Percentiles rank a stretch among this genome's conserved stretches.
These are phyloP conservation scores for Chaetomium olivaceum DNA, from an alignment of 2,329 filamentous ascomycete genomes.

Conservation along the genomic window DNA sequence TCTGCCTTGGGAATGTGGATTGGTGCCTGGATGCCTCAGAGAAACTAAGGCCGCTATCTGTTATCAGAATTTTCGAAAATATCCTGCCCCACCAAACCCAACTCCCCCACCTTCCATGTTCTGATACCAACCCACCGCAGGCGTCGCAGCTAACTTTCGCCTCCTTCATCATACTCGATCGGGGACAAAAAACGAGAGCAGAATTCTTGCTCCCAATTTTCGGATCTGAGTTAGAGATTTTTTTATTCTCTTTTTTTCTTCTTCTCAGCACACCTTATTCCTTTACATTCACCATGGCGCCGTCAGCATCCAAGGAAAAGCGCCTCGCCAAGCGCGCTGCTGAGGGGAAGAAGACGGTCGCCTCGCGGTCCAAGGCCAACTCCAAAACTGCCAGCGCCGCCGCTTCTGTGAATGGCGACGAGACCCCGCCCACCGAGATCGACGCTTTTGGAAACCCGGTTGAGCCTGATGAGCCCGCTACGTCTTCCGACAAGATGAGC, in stretches of 20 bases:
- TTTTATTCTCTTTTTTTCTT: constrained; percentile 4
- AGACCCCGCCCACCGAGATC: constrained; percentile 49
- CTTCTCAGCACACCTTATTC: constrained; percentile 4
- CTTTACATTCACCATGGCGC: constrained; percentile 54
- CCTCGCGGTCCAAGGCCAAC: constrained; percentile 64
- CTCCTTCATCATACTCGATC: constrained; percentile 22
- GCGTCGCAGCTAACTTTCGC: constrained; percentile 28
- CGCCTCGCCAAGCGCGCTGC: constrained; percentile 70
- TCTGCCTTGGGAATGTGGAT: too few relatives aligned
- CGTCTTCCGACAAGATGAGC: constrained; percentile 70
- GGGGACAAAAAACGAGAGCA: constrained; percentile 20
- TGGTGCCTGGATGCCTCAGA: constrained; percentile 31
- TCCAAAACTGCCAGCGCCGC: constrained; percentile 66
- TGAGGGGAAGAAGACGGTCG: constrained; percentile 72
- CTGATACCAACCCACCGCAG: constrained; percentile 30
- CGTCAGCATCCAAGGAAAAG: constrained; percentile 69
- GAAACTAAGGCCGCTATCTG: constrained; percentile 32
- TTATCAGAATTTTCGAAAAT: constrained; percentile 36
- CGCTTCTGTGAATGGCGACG: constrained; percentile 70
- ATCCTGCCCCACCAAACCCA: constrained; percentile 32
- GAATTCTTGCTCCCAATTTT: constrained; percentile 18
- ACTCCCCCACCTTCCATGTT: constrained; percentile 31
- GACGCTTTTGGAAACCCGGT: constrained; percentile 62
- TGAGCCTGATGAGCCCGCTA: constrained; percentile 65
- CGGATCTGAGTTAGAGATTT: constrained; percentile 7